These are phyloP conservation scores for Serpula lacrymans DNA, from an alignment of 768 basidiomycete genomes.

Conservation along the genomic window DNA sequence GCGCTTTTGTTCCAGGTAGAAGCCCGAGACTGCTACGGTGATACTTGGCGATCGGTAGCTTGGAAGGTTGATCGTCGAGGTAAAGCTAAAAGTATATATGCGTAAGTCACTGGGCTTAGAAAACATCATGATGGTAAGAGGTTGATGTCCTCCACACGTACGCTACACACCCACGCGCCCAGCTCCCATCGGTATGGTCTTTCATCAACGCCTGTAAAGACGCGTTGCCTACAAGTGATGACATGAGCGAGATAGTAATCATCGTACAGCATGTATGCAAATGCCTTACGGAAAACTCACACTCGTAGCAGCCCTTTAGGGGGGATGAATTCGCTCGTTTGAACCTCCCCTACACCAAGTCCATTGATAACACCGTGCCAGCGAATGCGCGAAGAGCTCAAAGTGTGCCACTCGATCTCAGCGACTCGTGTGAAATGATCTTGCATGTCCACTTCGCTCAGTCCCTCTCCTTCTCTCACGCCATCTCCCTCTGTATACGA, in stretches of 20 bases:
- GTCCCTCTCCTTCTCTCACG: too few species aligned
- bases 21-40: slow-evolving; percentile 1
- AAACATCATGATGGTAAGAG: not conserved
- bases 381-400: slow-evolving; percentile 5
- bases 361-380: slow-evolving; percentile 1
- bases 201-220: not conserved
- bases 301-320: slow-evolving; percentile 3
- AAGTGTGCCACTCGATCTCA: slow-evolving; percentile 7
- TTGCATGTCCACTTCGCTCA: too few species aligned
- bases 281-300: slow-evolving; percentile 1
- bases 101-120: not conserved
- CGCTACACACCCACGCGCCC: not conserved
- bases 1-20: not conserved
- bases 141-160: not conserved
- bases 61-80: slow-evolving; percentile 1
- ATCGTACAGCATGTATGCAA: not conserved
- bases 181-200: not conserved
- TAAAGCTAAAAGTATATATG: not conserved
- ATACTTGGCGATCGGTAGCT: slow-evolving; percentile 2
- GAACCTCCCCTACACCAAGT: slow-evolving; percentile 1
- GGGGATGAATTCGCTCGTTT: slow-evolving; percentile 5
- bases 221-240: not conserved
- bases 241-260: too few species aligned
- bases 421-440: slow-evolving; percentile 5
- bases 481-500: too few species aligned